These are phyloP conservation scores for Cicer pinnatifidum DNA, from an alignment of 306 rosid species.

Conservation along the genomic window DNA sequence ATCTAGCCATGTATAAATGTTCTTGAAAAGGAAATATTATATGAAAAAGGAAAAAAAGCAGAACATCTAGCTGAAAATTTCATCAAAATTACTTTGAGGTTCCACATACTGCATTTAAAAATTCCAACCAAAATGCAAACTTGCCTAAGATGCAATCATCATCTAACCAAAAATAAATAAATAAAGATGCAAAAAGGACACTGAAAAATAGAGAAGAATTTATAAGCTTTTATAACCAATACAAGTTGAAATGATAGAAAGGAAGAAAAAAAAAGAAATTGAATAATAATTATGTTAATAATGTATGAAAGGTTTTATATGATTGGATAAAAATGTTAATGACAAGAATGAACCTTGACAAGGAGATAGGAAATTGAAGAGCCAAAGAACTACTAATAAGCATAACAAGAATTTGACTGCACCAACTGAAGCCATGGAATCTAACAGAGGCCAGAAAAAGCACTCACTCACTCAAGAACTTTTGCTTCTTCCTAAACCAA, in stretches of 20 bases:
- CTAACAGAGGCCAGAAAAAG: slow-evolving; percentile 50
- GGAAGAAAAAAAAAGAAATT: slow-evolving; percentile 22
- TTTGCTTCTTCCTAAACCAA: slow-evolving; percentile 48
- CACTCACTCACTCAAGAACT: slow-evolving; percentile 55
- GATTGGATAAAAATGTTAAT: slow-evolving; percentile 6
- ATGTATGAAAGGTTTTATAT: neutral
- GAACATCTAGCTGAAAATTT: neutral
- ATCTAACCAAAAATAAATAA: neutral
- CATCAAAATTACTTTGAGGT: neutral
- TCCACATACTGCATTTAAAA: slow-evolving; percentile 29
- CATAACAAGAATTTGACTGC: slow-evolving; percentile 56
- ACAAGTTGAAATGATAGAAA: slow-evolving; percentile 27
- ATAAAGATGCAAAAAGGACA: slow-evolving; percentile 29
- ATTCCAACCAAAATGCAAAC: slow-evolving; percentile 16
- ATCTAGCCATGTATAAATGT: slow-evolving; percentile 16
- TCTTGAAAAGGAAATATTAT: slow-evolving; percentile 22
- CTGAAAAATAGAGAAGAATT: slow-evolving; percentile 28
- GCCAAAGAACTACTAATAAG: slow-evolving; percentile 44
- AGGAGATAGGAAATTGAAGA: slow-evolving; percentile 48
- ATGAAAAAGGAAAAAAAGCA: slow-evolving; percentile 33
- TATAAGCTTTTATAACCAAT: slow-evolving; percentile 5
- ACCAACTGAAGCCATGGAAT: slow-evolving; percentile 67
- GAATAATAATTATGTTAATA: neutral
- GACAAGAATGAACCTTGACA: slow-evolving; percentile 59
- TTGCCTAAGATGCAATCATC: slow-evolving; percentile 8